These are phyloP conservation scores for Thraustochytrium sp. DNA, from an alignment of 352 stramenopile species.

Conservation along the genomic window DNA sequence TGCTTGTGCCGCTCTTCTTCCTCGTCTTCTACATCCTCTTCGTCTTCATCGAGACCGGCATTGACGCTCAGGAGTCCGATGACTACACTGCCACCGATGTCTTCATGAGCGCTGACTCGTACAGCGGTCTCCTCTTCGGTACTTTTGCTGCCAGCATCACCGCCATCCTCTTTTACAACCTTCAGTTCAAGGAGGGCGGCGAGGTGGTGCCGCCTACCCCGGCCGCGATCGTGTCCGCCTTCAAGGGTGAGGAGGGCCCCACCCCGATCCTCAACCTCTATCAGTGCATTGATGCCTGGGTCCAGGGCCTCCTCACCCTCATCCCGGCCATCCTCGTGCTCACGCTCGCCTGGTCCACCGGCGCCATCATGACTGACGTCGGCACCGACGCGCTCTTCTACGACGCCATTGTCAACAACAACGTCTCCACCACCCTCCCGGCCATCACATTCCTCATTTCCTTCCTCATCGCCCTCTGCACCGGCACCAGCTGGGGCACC, in stretches of 20 bases:
- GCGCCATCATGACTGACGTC: conserved; percentile 54
- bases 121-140: conserved; percentile 54
- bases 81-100: conserved; percentile 53
- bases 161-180: conserved; percentile 52
- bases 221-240: conserved; percentile 42
- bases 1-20: conserved; percentile 53
- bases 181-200: conserved; percentile 55
- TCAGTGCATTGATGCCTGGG: conserved; percentile 54
- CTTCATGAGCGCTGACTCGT: conserved; percentile 54
- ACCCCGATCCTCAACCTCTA: conserved; percentile 50
- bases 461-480: conserved; percentile 57
- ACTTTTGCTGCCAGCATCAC: conserved; percentile 53
- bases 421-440: conserved; percentile 49
- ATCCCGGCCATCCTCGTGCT: conserved; percentile 54
- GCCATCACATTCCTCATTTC: conserved; percentile 57
- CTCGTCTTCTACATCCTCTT: conserved; percentile 56
- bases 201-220: conserved; percentile 49
- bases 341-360: conserved; percentile 56
- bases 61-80: conserved; percentile 2
- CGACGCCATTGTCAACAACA: conserved; percentile 47
- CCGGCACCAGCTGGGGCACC: conserved; percentile 57
- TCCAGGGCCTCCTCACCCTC: conserved; percentile 56
- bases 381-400: conserved; percentile 56
- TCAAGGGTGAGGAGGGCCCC: conserved; percentile 47
- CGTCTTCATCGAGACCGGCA: conserved; percentile 53